Conservation (phyloP, 1,284 basidiomycete genomes). For the Xerocomus nothofagi region DNA sequence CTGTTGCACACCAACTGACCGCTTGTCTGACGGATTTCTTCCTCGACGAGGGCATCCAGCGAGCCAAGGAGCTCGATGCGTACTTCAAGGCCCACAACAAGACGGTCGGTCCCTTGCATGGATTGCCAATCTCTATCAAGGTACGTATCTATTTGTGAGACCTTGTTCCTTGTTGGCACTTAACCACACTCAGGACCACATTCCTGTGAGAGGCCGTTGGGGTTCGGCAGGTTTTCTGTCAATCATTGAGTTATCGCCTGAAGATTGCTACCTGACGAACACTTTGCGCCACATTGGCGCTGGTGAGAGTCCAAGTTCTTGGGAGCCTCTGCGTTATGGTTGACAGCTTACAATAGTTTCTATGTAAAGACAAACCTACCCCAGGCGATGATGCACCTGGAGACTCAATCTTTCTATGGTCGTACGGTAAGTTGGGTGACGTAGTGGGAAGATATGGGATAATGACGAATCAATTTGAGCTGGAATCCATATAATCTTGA, state of each 20-base stretch:
- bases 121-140: constrained; percentile 51
- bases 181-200: constrained; percentile 38
- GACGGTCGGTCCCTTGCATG: constrained; percentile 49
- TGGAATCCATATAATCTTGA: constrained; percentile 49
- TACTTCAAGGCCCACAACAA: constrained; percentile 37
- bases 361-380: constrained; percentile 51
- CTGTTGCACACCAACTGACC: constrained; percentile 31
- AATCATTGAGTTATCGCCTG: constrained; percentile 24
- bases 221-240: constrained; percentile 42
- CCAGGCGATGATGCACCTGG: constrained; percentile 41
- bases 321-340: not conserved
- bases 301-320: constrained; percentile 18
- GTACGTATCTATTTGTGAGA: not conserved
- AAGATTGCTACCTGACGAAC: constrained; percentile 26
- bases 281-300: constrained; percentile 36
- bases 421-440: constrained; percentile 32
- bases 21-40: constrained; percentile 33
- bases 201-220: constrained; percentile 39
- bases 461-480: constrained; percentile 13
- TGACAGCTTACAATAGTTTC: constrained; percentile 32
- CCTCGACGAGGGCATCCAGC: constrained; percentile 36
- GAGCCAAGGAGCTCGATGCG: constrained; percentile 43
- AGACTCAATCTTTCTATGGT: constrained; percentile 42
- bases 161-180: not conserved
- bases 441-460: not conserved